Conservation (phyloP, 768 basidiomycete genomes). For the Leccinum broughii region DNA sequence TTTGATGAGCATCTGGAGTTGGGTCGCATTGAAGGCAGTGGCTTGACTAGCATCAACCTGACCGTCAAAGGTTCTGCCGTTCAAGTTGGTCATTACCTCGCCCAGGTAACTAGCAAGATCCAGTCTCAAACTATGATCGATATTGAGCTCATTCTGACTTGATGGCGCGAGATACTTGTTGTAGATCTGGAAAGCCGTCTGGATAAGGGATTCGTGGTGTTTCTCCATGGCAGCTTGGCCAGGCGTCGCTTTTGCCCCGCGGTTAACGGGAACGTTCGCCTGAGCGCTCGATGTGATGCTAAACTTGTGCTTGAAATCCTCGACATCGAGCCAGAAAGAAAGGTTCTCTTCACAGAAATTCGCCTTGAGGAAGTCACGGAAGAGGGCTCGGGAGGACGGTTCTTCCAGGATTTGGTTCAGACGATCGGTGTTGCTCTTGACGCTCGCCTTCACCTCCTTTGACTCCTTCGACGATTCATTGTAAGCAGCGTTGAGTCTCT, state of each 20-base stretch:
- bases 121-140: constrained; percentile 94
- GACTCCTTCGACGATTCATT: constrained; percentile 53
- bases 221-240: constrained; percentile 93
- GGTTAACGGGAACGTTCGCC: constrained; percentile 46
- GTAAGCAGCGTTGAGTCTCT: constrained; percentile 57
- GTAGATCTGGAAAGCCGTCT: constrained; percentile 92
- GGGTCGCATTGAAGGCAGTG: constrained; percentile 87
- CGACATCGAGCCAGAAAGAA: constrained; percentile 95
- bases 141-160: constrained; percentile 95
- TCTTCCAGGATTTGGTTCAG: constrained; percentile 92
- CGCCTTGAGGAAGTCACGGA: constrained; percentile 90
- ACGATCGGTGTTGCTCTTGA: constrained; percentile 91
- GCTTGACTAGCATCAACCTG: constrained; percentile 82
- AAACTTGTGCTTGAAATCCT: constrained; percentile 96
- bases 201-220: constrained; percentile 93
- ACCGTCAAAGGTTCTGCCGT: constrained; percentile 77
- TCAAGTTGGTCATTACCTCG: constrained; percentile 78
- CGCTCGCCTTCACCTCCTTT: constrained; percentile 46
- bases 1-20: constrained; percentile 89
- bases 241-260: constrained; percentile 53
- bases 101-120: constrained; percentile 93
- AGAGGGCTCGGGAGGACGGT: constrained; percentile 81
- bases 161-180: constrained; percentile 95
- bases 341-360: constrained; percentile 99
- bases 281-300: constrained; percentile 92